These are phyloP conservation scores for Neurospora africana DNA, from an alignment of 495 filamentous ascomycete species.

Conservation along the genomic window DNA sequence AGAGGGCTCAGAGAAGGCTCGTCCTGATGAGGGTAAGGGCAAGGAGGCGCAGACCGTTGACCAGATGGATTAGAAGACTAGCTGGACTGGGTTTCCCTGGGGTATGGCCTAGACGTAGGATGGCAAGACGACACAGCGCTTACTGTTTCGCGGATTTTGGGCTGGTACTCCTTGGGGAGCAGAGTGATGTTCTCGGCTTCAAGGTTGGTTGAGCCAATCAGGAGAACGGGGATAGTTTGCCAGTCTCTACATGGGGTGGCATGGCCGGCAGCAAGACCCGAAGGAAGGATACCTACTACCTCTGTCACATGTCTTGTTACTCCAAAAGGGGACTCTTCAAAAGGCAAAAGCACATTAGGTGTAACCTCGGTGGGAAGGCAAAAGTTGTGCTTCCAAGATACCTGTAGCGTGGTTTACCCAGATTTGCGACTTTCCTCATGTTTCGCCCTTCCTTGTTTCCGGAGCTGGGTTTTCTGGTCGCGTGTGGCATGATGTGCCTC, in stretches of 20 bases:
- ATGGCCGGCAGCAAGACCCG: not conserved
- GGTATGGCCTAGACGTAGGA: not conserved
- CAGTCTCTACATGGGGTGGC: not conserved
- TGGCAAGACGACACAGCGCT: not conserved
- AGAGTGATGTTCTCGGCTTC: too few relatives aligned
- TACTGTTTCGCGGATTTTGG: not conserved
- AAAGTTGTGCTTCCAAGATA: not conserved
- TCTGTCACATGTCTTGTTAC: not conserved
- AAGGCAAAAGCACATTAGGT: not conserved
- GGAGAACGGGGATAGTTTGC: too few relatives aligned
- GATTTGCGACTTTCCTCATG: not conserved
- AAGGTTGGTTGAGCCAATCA: too few relatives aligned
- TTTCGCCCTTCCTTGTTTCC: not conserved
- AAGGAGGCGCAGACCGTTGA: not conserved
- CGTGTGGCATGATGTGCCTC: not conserved
- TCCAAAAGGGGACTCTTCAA: not conserved
- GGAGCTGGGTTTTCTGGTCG: not conserved
- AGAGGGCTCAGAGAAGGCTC: constrained; percentile 2
- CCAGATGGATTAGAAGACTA: not conserved
- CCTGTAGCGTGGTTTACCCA: not conserved
- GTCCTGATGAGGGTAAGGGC: not conserved
- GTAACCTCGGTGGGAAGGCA: not conserved
- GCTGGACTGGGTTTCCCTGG: not conserved
- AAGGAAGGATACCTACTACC: not conserved
- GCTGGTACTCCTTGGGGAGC: too few relatives aligned